Evolutionary conservation across 1,284 basidiomycete species (phyloP).

Genomic region (Microstroma glucosiphilum): DNA sequence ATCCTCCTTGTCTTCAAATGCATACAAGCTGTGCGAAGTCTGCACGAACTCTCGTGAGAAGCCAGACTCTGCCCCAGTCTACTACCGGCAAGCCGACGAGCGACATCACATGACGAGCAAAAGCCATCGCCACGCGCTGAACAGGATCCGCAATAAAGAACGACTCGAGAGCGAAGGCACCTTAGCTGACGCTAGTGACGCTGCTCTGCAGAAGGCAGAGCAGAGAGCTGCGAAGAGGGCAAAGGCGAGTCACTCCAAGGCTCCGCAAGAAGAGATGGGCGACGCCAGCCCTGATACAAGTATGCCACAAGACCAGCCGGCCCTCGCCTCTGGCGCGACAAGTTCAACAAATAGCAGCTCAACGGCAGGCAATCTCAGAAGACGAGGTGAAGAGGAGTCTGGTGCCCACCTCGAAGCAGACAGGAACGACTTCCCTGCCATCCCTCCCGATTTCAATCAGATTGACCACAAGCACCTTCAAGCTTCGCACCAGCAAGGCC

Average conservation of each 20-base stretch:
- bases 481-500: background rate
- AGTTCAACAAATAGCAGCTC: no score
- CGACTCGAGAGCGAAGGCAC: background rate
- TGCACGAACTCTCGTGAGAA: conserved; percentile 1
- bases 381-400: no score
- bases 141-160: background rate
- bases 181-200: background rate
- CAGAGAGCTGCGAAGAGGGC: background rate
- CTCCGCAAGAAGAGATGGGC: no score
- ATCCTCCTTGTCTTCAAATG: background rate
- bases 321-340: no score
- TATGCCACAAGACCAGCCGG: no score
- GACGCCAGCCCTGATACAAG: no score
- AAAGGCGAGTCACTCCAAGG: background rate
- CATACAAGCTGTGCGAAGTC: background rate
- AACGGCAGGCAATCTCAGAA: no score
- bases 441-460: conserved; percentile 12
- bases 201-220: conserved; percentile 4
- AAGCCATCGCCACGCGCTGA: background rate
- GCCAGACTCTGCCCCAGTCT: background rate
- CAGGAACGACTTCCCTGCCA: background rate
- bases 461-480: background rate
- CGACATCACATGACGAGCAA: background rate
- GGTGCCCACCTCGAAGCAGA: no score
- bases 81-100: background rate